Evolutionary conservation across 371 early-diverging fungal species (phyloP).

Genomic region (Quaeritorhiza haematococci): DNA sequence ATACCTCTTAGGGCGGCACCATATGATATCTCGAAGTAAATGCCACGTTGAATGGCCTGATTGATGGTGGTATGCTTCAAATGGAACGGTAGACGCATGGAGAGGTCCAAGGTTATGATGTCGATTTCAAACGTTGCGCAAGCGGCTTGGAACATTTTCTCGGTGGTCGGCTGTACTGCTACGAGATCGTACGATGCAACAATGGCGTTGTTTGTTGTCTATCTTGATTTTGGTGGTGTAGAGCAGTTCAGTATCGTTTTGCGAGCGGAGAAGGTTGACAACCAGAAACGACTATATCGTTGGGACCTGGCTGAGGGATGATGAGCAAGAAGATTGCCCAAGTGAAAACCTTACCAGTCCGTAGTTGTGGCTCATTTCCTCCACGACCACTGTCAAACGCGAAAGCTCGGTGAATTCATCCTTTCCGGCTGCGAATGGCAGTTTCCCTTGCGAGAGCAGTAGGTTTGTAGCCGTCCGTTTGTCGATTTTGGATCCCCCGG

Average conservation of each 20-base stretch:
- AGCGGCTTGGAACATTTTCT: conserved; percentile 72
- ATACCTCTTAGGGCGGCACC: conserved; percentile 63
- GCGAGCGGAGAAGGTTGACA: neutral
- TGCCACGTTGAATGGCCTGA: conserved; percentile 69
- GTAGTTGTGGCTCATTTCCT: conserved; percentile 59
- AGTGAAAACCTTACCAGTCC: conserved; percentile 46
- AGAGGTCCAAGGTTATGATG: conserved; percentile 82
- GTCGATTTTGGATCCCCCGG: neutral
- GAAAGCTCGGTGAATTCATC: conserved; percentile 48
- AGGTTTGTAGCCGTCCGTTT: neutral
- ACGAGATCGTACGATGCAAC: conserved; percentile 69
- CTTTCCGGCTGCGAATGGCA: conserved; percentile 3
- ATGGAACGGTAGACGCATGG: conserved; percentile 64
- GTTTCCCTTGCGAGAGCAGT: neutral
- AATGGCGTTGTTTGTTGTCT: conserved; percentile 48
- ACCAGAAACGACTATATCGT: neutral
- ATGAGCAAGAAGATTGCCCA: conserved; percentile 4
- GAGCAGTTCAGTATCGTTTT: neutral
- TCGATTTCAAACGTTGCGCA: conserved; percentile 78
- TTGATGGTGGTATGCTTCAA: conserved; percentile 64
- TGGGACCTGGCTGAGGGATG: conserved; percentile 9
- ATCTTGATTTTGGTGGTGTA: too few species aligned
- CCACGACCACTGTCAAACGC: conserved; percentile 57
- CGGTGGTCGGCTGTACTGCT: conserved; percentile 73
- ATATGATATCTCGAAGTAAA: conserved; percentile 85